These are phyloP conservation scores for Phytophthora cactorum DNA, from an alignment of 352 stramenopile genomes.

Conservation along the genomic window DNA sequence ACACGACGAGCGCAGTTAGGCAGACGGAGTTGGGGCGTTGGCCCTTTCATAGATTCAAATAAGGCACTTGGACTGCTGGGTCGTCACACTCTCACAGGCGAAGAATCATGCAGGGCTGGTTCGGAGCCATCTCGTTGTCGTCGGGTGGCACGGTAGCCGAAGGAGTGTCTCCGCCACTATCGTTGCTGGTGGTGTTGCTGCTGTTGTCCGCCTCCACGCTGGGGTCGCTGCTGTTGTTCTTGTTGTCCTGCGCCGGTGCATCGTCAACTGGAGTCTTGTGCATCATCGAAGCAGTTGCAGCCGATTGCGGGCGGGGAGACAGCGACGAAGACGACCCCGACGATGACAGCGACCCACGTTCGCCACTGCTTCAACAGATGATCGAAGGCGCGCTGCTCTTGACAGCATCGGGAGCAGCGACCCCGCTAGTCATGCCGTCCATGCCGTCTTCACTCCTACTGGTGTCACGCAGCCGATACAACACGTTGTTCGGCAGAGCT, in stretches of 20 bases:
- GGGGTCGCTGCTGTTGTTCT: slow-evolving; percentile 2
- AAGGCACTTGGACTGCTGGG: slow-evolving; percentile 9
- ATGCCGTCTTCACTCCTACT: slow-evolving; percentile 12
- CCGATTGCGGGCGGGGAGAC: slow-evolving; percentile 22
- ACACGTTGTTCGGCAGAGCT: slow-evolving; percentile 31
- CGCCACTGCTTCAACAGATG: slow-evolving; percentile 22
- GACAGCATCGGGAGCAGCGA: slow-evolving; percentile 4
- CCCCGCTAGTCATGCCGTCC: slow-evolving; percentile 18
- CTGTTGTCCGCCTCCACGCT: background rate
- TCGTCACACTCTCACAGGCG: slow-evolving; percentile 26
- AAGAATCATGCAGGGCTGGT: slow-evolving; percentile 33
- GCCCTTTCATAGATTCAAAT: slow-evolving; percentile 30
- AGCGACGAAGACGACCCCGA: slow-evolving; percentile 33
- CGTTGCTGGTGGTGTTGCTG: slow-evolving; percentile 2
- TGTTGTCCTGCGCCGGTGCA: slow-evolving; percentile 4
- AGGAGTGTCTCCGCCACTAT: background rate
- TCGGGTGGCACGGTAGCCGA: slow-evolving; percentile 19
- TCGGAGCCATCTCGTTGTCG: slow-evolving; percentile 11
- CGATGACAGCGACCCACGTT: slow-evolving; percentile 29
- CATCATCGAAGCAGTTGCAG: slow-evolving; percentile 12
- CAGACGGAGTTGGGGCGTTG: slow-evolving; percentile 10
- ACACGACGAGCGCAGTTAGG: slow-evolving; percentile 34
- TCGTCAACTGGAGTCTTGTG: slow-evolving; percentile 6
- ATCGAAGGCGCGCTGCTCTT: slow-evolving; percentile 21
- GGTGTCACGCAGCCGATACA: slow-evolving; percentile 44